phyloP scores from a whole-genome alignment of 108 stramenopile species.

The Stephanodiscus triporus region DNA sequence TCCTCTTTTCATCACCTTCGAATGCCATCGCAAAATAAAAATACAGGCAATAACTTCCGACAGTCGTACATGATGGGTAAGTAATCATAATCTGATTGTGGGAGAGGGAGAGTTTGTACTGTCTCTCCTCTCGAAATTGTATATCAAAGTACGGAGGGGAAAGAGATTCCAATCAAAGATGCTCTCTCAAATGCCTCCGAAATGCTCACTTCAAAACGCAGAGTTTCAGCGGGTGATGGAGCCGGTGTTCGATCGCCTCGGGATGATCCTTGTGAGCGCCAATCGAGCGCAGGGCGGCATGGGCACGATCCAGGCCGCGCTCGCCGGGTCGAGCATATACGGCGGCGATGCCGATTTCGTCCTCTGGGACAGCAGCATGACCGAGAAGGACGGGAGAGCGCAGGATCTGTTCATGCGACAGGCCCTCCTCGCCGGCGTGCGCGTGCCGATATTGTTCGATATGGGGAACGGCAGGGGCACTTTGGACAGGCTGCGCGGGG shows the following conservation, averaged over 20 bases:
- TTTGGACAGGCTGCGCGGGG: conserved; percentile 27
- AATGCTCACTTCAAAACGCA: too few relatives aligned
- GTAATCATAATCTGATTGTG: neutral
- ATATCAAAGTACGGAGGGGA: too few relatives aligned
- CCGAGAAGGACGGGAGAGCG: conserved; percentile 37
- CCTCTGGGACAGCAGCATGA: conserved; percentile 55
- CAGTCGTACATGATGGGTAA: conserved; percentile 52
- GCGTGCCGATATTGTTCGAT: conserved; percentile 42
- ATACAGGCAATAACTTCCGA: conserved; percentile 42
- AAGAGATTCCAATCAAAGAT: too few relatives aligned
- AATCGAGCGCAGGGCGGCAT: conserved; percentile 59
- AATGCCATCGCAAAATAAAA: too few relatives aligned
- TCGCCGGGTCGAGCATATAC: conserved; percentile 41
- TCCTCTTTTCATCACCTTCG: too few relatives aligned
- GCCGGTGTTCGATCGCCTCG: conserved; percentile 57
- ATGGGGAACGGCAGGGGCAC: conserved; percentile 37
- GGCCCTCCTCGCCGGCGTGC: conserved; percentile 31
- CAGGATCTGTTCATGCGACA: conserved; percentile 36
- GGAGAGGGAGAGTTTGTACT: neutral
- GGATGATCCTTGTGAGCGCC: conserved; percentile 53
- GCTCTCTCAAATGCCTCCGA: too few relatives aligned
- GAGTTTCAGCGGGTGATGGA: conserved; percentile 63
- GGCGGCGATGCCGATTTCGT: conserved; percentile 54
- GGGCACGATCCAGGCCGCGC: conserved; percentile 41
- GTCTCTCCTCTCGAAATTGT: too few relatives aligned